These are phyloP conservation scores for Coemansia sp. DNA, from an alignment of 371 early-diverging fungal genomes.

Conservation along the genomic window DNA sequence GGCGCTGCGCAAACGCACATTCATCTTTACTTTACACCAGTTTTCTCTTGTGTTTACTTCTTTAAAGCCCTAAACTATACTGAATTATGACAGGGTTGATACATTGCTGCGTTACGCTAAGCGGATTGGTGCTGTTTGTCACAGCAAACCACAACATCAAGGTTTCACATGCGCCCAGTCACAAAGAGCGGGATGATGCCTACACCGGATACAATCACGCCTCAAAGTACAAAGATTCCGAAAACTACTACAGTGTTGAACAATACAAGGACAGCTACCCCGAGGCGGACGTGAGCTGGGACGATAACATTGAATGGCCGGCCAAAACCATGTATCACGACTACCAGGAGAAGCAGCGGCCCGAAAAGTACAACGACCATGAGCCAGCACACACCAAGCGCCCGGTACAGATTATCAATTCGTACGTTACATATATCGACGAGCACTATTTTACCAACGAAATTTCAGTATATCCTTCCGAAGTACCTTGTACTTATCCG, in stretches of 20 bases:
- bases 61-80: neutral
- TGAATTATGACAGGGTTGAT: neutral
- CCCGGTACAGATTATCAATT: too few relatives aligned
- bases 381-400: neutral
- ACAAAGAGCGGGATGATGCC: neutral
- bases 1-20: neutral
- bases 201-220: neutral
- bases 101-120: neutral
- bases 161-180: neutral
- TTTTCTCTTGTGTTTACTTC: neutral
- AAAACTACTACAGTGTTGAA: neutral
- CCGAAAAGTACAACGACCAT: neutral
- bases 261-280: slow-evolving; percentile 1
- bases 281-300: neutral
- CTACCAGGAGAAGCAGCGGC: slow-evolving; percentile 1
- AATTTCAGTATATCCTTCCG: slow-evolving; percentile 1
- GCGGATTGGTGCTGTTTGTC: neutral
- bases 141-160: neutral
- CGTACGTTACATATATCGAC: neutral
- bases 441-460: slow-evolving; percentile 1
- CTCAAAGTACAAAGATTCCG: neutral
- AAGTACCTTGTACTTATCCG: neutral
- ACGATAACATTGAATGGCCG: neutral
- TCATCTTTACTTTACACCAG: neutral
- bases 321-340: neutral